Base-by-base conservation (phyloP, 306 rosid genomes). In the Quercus parvula region DNA sequence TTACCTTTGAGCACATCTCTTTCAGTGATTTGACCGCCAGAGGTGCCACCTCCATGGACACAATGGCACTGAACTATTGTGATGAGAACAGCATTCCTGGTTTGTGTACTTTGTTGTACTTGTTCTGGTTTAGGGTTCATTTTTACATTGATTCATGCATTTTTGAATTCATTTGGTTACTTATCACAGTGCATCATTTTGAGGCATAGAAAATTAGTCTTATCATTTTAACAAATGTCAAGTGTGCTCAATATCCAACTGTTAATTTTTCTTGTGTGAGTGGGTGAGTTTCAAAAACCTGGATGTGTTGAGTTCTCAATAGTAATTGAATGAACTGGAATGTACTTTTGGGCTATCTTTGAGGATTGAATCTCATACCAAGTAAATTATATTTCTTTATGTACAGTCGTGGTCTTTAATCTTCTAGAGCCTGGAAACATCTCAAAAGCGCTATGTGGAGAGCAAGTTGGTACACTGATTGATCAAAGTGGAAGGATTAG, bases 11-110 rank as follows among this genome's bases (percentile, higher is more conserved):
- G 79, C 91, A 86, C 64, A 86, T 86, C 74, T 88, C 89, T 76
- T 90, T 82, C 82, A 82, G 89, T 77, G 91, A 90, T 81, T 76
- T 90, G 78, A 85, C 84, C 1, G 81, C 91, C 55, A 86, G 89
- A 80, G 86, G 94, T 20, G 74, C 58, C 75, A 74, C 90, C 74
- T 38, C 90, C 46, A 86, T 88, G 87, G 91, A 90, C 75, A 17
- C 80, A 85, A 30, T 85, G 56, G 91, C 94, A 22, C 79, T 90
- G 61, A 86, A 86, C 58, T 86, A 78, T 68, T 90, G 94, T 22
- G 91, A 90, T 77, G 94, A 88, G 77, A 86, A 90, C 83, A 78
- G 79, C 49, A 81, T 88, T 86, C 91, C 94, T n/a, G 94, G 94
- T 90, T 84, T 80, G 91, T 86, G 56, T 79, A 55, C 75, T 31